These are phyloP conservation scores for Urochloa ruziziensis DNA, from an alignment of 176 grass and related monocot species.

Conservation along the genomic window DNA sequence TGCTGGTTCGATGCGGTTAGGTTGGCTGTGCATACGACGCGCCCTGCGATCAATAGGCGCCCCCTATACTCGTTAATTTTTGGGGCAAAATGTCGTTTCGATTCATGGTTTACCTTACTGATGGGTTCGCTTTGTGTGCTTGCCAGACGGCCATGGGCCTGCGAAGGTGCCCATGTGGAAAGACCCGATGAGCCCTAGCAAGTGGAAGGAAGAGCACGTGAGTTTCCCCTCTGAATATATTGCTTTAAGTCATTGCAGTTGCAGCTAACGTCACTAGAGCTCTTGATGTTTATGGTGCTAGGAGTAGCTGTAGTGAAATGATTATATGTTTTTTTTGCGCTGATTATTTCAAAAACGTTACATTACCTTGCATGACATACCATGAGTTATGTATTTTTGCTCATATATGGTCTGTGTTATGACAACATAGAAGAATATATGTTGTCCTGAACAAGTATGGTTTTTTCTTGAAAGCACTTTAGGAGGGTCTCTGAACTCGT, in stretches of 20 bases:
- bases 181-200: conserved; percentile 50
- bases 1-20: not conserved
- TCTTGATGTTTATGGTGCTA: not conserved
- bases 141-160: conserved; percentile 44
- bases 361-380: not conserved
- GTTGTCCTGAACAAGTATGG: not conserved
- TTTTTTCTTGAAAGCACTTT: not conserved
- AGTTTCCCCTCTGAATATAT: conserved; percentile 17
- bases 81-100: not conserved
- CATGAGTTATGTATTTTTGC: not conserved
- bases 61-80: not conserved
- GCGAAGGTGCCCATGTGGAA: conserved; percentile 47
- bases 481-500: not conserved
- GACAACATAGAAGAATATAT: not conserved
- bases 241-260: not conserved
- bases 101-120: not conserved
- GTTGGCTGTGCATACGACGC: not conserved
- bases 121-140: conserved; percentile 2
- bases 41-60: not conserved
- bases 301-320: not conserved
- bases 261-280: not conserved
- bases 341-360: not conserved
- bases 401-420: not conserved
- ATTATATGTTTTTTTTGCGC: not conserved
- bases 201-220: conserved; percentile 74